A percentile compares a stretch with the other conserved stretches of the same genome.
Evolutionary conservation across 345 rosid genomes (phyloP).

Genomic region (Citrus sinensis): DVS_A1.0 CM039161.1:2678501-2679000

Average conservation of each 20-base stretch:
- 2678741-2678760: conserved; percentile 67
- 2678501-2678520: conserved; percentile 39
- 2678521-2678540: conserved; percentile 50
- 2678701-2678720: conserved; percentile 71
- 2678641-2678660: conserved; percentile 62
- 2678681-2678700: conserved; percentile 73
- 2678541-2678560: conserved; percentile 84
- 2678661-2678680: conserved; percentile 42
- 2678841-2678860: conserved; percentile 17
- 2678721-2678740: conserved; percentile 58
- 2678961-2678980: conserved; percentile 18
- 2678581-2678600: conserved; percentile 61
- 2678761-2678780: conserved; percentile 80
- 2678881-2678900: conserved; percentile 19
- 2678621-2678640: conserved; percentile 75
- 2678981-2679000: conserved; percentile 19
- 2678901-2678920: neutral
- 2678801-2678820: conserved; percentile 53
- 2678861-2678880: conserved; percentile 24
- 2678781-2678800: conserved; percentile 60
- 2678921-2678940: conserved; percentile 12
- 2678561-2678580: conserved; percentile 67
- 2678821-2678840: conserved; percentile 34
- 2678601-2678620: conserved; percentile 68
- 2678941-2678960: conserved; percentile 5